Conservation (phyloP, 495 filamentous ascomycete species). For the Hypoxylon cercidicola region DNA sequence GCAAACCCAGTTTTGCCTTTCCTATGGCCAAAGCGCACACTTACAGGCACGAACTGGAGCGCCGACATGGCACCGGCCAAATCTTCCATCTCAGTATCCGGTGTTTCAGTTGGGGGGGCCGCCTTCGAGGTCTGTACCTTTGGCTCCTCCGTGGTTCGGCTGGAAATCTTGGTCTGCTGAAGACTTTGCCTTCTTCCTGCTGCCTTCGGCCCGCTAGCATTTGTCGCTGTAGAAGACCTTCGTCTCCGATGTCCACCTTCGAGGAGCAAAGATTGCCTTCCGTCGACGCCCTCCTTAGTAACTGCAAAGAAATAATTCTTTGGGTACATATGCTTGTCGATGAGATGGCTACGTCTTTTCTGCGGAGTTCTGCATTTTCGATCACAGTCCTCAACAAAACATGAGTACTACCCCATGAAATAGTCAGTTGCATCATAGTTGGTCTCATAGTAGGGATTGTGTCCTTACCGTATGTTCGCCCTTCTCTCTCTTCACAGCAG, state of each 20-base stretch:
- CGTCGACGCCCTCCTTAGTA: constrained; percentile 88
- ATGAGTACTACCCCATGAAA: constrained; percentile 70
- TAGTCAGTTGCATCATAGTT: constrained; percentile 22
- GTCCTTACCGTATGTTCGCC: constrained; percentile 88
- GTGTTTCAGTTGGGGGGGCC: constrained; percentile 25
- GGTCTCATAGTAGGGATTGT: neutral
- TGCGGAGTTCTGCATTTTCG: constrained; percentile 82
- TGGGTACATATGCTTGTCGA: constrained; percentile 95
- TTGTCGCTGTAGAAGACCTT: constrained; percentile 53
- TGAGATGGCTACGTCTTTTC: constrained; percentile 86
- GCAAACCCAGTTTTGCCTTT: constrained; percentile 61
- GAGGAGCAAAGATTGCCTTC: constrained; percentile 77
- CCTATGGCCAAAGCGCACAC: constrained; percentile 75
- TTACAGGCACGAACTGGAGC: constrained; percentile 82
- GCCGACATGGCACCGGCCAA: constrained; percentile 84
- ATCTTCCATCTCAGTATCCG: constrained; percentile 73
- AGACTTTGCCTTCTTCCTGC: constrained; percentile 41
- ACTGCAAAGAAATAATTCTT: constrained; percentile 91
- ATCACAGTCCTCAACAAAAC: constrained; percentile 91
- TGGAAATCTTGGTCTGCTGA: constrained; percentile 30
- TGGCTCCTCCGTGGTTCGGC: constrained; percentile 16
- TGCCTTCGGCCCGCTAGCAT: constrained; percentile 37
- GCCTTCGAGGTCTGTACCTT: constrained; percentile 8
- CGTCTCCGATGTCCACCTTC: constrained; percentile 64
- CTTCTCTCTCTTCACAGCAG: constrained; percentile 72